Evolutionary conservation across 371 early-diverging fungal genomes (phyloP).

Genomic region (Blakeslea trispora): DNA sequence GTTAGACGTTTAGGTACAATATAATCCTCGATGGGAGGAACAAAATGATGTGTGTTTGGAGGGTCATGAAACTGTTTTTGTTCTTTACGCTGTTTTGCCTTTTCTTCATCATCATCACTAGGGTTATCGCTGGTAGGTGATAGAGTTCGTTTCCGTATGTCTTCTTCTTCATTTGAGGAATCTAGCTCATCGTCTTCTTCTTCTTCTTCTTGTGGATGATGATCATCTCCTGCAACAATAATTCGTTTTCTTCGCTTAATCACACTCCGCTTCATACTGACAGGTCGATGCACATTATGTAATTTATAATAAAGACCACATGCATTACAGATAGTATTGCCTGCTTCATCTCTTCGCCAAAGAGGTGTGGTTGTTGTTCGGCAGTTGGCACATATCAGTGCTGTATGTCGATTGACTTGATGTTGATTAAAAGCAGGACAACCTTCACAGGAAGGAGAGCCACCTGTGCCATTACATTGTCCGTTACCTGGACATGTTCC

Average conservation of each 20-base stretch:
- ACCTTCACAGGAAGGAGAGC: slow-evolving; percentile 72
- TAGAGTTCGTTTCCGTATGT: neutral
- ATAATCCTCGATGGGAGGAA: slow-evolving; percentile 48
- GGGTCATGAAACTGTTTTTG: slow-evolving; percentile 4
- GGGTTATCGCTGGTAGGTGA: neutral
- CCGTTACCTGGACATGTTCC: slow-evolving; percentile 82
- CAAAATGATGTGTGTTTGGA: slow-evolving; percentile 4
- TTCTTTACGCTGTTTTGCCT: slow-evolving; percentile 13
- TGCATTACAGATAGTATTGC: slow-evolving; percentile 84
- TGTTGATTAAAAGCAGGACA: slow-evolving; percentile 81
- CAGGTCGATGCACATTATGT: slow-evolving; percentile 76
- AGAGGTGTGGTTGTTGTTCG: slow-evolving; percentile 83
- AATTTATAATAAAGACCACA: slow-evolving; percentile 87
- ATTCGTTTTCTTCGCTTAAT: slow-evolving; percentile 85
- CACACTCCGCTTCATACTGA: slow-evolving; percentile 79
- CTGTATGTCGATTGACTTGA: slow-evolving; percentile 52
- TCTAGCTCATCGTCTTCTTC: slow-evolving; percentile 19
- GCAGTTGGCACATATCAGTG: slow-evolving; percentile 78
- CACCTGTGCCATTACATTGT: slow-evolving; percentile 79
- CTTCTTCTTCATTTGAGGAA: slow-evolving; percentile 7
- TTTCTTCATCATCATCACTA: slow-evolving; percentile 22
- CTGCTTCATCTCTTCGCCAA: slow-evolving; percentile 84
- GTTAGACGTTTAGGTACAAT: slow-evolving; percentile 31
- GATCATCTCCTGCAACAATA: slow-evolving; percentile 29
- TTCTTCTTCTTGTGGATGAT: slow-evolving; percentile 4